Conservation (phyloP, 441 rosid genomes). For the Adansonia gregorii region DNA sequence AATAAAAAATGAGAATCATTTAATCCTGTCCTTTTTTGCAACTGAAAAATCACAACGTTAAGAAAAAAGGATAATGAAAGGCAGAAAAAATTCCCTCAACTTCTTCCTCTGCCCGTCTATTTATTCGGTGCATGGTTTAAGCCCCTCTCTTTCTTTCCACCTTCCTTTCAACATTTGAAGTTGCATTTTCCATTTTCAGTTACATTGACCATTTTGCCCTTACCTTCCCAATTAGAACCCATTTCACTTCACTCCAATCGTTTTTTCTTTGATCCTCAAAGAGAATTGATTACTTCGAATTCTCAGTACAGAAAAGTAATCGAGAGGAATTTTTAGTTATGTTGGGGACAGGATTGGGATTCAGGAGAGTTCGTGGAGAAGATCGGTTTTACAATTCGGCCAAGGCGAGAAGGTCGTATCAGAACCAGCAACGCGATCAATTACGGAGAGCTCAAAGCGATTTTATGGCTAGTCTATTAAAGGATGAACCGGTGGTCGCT, state of each 20-base stretch:
- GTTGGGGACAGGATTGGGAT: conserved; percentile 65
- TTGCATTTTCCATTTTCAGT: conserved; percentile 14
- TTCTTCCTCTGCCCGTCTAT: too few species aligned
- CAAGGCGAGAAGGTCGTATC: conserved; percentile 45
- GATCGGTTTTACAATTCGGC: conserved; percentile 50
- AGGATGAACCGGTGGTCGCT: conserved; percentile 25
- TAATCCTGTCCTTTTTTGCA: too few species aligned
- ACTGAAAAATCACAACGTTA: too few species aligned
- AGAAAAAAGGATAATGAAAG: too few species aligned
- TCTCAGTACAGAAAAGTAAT: neutral
- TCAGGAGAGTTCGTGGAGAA: conserved; percentile 52
- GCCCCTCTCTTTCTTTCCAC: neutral
- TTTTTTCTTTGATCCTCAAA: neutral
- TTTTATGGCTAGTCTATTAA: conserved; percentile 37
- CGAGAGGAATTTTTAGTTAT: conserved; percentile 32
- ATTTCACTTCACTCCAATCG: conserved; percentile 20
- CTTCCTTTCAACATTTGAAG: neutral
- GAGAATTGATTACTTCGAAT: neutral
- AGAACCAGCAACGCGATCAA: conserved; percentile 43
- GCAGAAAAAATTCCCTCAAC: neutral
- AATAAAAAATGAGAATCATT: too few species aligned
- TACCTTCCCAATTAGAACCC: conserved; percentile 27
- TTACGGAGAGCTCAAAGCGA: conserved; percentile 55
- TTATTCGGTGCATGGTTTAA: conserved; percentile 6
- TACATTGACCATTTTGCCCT: conserved; percentile 29